A percentile compares a stretch with the other conserved stretches of the same genome.
Conservation (phyloP, 192 early-diverging fungal genomes). For the Linnemannia hyalina region DNA sequence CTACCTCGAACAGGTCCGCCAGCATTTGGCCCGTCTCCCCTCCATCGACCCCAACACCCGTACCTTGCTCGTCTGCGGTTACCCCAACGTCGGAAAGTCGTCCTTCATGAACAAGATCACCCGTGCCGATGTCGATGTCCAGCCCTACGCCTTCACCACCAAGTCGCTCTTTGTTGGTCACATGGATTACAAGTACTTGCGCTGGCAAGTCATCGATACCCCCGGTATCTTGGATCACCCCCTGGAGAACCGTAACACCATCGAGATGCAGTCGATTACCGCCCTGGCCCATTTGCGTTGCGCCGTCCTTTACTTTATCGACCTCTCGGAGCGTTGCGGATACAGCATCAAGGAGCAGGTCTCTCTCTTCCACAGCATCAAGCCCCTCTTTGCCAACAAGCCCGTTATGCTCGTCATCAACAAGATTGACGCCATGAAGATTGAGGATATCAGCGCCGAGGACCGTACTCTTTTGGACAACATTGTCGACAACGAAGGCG, state of each 20-base stretch:
- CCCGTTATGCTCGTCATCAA: conserved; percentile 93
- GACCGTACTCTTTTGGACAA: conserved; percentile 82
- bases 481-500: conserved; percentile 71
- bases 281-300: conserved; percentile 96
- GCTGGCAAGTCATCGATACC: conserved; percentile 99
- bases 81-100: conserved; percentile 99
- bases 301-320: conserved; percentile 96
- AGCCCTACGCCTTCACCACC: conserved; percentile 99
- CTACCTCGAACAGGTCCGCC: conserved; percentile 98
- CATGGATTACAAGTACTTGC: conserved; percentile 99
- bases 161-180: conserved; percentile 99
- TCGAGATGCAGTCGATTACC: conserved; percentile 99
- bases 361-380: conserved; percentile 81
- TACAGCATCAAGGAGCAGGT: conserved; percentile 92
- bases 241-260: conserved; percentile 98
- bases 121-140: conserved; percentile 97
- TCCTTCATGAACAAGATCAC: conserved; percentile 99
- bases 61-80: conserved; percentile 98
- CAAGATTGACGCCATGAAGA: conserved; percentile 91
- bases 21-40: conserved; percentile 99
- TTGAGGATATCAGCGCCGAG: conserved; percentile 78
- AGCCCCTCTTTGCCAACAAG: conserved; percentile 98
- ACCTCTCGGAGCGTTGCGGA: conserved; percentile 97
- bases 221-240: conserved; percentile 99
- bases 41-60: conserved; percentile 99